These are phyloP conservation scores for Podospora didyma DNA, from an alignment of 495 filamentous ascomycete genomes.

Conservation along the genomic window DNA sequence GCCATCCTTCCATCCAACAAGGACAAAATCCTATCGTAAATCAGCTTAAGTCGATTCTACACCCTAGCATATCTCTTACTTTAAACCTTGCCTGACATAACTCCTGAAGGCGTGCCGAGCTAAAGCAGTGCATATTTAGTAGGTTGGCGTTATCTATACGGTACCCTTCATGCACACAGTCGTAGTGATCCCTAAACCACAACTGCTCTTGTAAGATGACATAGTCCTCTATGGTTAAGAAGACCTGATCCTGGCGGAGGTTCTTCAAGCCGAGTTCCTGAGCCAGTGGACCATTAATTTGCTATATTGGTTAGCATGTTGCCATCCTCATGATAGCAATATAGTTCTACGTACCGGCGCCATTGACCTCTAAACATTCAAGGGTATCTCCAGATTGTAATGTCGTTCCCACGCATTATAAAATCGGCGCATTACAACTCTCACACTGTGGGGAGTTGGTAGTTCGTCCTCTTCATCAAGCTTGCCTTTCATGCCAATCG, in stretches of 20 bases:
- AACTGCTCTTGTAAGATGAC: constrained; percentile 8
- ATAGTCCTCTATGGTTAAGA: constrained; percentile 8
- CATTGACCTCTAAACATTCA: constrained; percentile 7
- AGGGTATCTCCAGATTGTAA: constrained; percentile 6
- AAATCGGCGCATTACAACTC: constrained; percentile 1
- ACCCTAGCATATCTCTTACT: neutral
- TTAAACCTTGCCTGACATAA: constrained; percentile 2
- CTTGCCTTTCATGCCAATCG: neutral
- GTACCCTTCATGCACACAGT: constrained; percentile 10
- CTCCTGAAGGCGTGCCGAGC: constrained; percentile 6
- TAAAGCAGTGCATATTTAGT: constrained; percentile 10
- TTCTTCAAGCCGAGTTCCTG: constrained; percentile 5
- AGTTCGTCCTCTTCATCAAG: neutral
- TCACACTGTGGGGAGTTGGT: neutral
- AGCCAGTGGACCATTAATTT: constrained; percentile 5
- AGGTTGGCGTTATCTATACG: constrained; percentile 5
- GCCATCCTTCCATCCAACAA: neutral
- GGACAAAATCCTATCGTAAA: neutral
- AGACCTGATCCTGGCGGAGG: neutral
- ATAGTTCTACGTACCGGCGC: constrained; percentile 4
- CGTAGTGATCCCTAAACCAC: constrained; percentile 9
- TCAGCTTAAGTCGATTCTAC: neutral
- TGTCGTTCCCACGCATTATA: constrained; percentile 4
- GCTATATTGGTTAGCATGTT: constrained; percentile 8
- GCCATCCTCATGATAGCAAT: neutral